These are phyloP conservation scores for Penicillium herquei DNA, from an alignment of 495 filamentous ascomycete genomes.

Conservation along the genomic window DNA sequence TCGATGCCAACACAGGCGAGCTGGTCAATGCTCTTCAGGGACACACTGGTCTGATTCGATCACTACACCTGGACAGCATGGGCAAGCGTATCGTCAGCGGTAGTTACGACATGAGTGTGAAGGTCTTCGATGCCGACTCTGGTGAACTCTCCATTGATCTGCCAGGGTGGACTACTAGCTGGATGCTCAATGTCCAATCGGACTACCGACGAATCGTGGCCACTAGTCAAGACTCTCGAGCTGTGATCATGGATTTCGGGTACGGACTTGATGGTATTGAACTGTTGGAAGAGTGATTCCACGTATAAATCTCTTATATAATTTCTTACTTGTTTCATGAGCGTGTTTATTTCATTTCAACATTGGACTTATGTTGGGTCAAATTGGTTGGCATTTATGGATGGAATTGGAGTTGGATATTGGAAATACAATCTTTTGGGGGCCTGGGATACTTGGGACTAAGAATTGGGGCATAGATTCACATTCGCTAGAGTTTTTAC, in stretches of 20 bases:
- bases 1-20: conserved; percentile 86
- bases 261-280: conserved; percentile 50
- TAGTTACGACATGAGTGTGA: conserved; percentile 91
- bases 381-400: conserved; percentile 7
- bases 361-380: not conserved
- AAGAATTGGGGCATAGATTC: not conserved
- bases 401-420: conserved; percentile 6
- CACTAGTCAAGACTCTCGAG: conserved; percentile 88
- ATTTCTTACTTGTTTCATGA: not conserved
- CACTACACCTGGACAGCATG: conserved; percentile 78
- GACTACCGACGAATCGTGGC: conserved; percentile 92
- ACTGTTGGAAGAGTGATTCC: conserved; percentile 42
- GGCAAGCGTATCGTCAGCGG: conserved; percentile 84
- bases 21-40: conserved; percentile 73
- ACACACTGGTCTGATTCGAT: conserved; percentile 79
- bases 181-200: conserved; percentile 92
- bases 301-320: conserved; percentile 13
- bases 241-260: conserved; percentile 80
- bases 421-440: not conserved
- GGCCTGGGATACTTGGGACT: not conserved
- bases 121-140: conserved; percentile 80
- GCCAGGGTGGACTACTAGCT: conserved; percentile 87
- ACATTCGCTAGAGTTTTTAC: not conserved
- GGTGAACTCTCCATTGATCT: conserved; percentile 73
- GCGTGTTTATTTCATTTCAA: conserved; percentile 5